Evolutionary conservation across 2,329 filamentous ascomycete genomes (phyloP).

Genomic region (Aspergillus sp.): DNA sequence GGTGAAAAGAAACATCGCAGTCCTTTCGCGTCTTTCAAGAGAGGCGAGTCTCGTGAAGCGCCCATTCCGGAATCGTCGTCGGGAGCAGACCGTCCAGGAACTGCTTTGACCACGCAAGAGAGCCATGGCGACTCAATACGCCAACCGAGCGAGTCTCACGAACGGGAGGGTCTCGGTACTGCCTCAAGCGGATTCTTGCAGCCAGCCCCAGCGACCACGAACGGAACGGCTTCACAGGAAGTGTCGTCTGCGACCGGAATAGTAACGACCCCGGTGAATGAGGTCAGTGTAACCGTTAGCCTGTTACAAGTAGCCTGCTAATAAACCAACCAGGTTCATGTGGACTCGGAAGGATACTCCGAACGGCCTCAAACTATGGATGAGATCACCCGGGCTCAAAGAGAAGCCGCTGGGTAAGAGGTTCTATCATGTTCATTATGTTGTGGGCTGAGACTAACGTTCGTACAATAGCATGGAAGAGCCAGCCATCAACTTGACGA

Average conservation of each 20-base stretch:
- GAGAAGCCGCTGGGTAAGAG: constrained; percentile 41
- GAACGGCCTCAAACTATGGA: constrained; percentile 41
- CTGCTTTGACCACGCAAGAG: constrained; percentile 26
- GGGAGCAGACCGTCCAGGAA: constrained; percentile 30
- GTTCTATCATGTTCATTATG: not conserved
- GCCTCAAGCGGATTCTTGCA: constrained; percentile 21
- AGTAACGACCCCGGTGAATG: constrained; percentile 20
- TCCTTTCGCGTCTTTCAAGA: constrained; percentile 43
- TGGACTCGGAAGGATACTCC: constrained; percentile 42
- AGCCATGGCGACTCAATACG: constrained; percentile 19
- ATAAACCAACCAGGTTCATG: constrained; percentile 21
- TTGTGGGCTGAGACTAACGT: constrained; percentile 13
- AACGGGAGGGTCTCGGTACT: constrained; percentile 18
- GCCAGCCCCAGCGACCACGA: constrained; percentile 20
- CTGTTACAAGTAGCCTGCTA: constrained; percentile 6
- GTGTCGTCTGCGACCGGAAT: constrained; percentile 14
- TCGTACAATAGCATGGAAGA: constrained; percentile 37
- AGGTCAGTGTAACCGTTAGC: constrained; percentile 14
- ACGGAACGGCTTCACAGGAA: constrained; percentile 24
- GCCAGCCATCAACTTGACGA: constrained; percentile 45
- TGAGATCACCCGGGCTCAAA: constrained; percentile 44
- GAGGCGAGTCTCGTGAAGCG: constrained; percentile 38
- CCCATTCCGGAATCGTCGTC: constrained; percentile 34
- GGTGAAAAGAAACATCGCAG: constrained; percentile 43
- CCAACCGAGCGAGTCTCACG: constrained; percentile 25